Percentiles rank a stretch among this genome's conserved stretches.
These are phyloP conservation scores for Castanospermum australe DNA, from an alignment of 306 rosid genomes.

Conservation along the genomic window DNA sequence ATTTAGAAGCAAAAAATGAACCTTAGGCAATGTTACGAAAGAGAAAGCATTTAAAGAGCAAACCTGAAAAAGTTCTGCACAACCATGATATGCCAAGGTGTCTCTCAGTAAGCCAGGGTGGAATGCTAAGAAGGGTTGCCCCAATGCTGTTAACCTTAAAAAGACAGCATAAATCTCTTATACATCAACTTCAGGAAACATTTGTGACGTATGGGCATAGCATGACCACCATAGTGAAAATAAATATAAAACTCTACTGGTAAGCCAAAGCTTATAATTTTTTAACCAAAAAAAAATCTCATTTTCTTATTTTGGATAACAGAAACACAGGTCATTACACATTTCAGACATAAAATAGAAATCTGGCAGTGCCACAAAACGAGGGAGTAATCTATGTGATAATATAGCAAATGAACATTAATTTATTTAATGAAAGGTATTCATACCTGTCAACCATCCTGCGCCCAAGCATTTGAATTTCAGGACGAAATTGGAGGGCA, in stretches of 20 bases:
- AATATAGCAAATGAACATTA: slow-evolving; percentile 20
- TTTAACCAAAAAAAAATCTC: slow-evolving; percentile 2
- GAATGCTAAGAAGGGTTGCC: slow-evolving; percentile 86
- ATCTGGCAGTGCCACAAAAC: neutral
- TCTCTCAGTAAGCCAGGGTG: slow-evolving; percentile 93
- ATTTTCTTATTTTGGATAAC: slow-evolving; percentile 5
- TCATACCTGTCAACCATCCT: slow-evolving; percentile 76
- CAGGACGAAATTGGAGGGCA: slow-evolving; percentile 82
- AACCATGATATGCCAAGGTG: slow-evolving; percentile 89
- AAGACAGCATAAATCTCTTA: slow-evolving; percentile 27
- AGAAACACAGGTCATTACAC: slow-evolving; percentile 6
- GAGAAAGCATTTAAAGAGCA: slow-evolving; percentile 19
- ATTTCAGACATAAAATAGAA: neutral
- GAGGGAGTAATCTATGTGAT: neutral
- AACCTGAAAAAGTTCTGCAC: slow-evolving; percentile 99
- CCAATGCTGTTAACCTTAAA: slow-evolving; percentile 72
- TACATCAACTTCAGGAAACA: slow-evolving; percentile 20
- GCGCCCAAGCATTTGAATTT: slow-evolving; percentile 73
- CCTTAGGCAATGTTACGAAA: slow-evolving; percentile 3
- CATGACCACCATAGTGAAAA: slow-evolving; percentile 20
- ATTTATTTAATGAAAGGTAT: slow-evolving; percentile 27
- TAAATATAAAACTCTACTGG: slow-evolving; percentile 6
- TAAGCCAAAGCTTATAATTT: neutral
- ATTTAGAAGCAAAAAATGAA: neutral
- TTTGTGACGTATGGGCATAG: neutral